A percentile compares a stretch with the other conserved stretches of the same genome.
phyloP scores from a whole-genome alignment of 108 stramenopile species.

The Licmophora abbreviata region DNA sequence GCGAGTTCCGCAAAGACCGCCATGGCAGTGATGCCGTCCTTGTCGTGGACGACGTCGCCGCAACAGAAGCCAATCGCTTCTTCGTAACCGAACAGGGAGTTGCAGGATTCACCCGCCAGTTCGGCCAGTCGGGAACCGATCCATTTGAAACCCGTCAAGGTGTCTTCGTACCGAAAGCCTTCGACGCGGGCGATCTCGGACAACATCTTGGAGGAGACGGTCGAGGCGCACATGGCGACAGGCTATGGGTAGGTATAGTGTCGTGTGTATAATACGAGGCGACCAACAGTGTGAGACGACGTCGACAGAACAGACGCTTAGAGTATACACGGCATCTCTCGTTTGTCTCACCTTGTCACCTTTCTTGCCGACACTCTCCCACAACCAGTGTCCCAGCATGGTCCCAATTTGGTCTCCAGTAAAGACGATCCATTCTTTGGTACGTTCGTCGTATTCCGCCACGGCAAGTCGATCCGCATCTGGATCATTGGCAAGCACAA shows the following conservation, averaged over 20 bases:
- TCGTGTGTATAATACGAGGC: not conserved
- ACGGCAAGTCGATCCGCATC: conserved; percentile 97
- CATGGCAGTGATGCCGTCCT: conserved; percentile 80
- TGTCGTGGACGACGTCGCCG: conserved; percentile 89
- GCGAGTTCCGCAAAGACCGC: conserved; percentile 86
- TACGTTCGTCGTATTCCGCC: conserved; percentile 63
- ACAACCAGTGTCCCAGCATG: conserved; percentile 88
- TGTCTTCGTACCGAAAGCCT: conserved; percentile 91
- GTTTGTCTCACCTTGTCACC: conserved; percentile 40
- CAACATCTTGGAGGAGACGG: conserved; percentile 92
- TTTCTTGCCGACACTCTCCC: conserved; percentile 59
- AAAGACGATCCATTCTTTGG: conserved; percentile 84
- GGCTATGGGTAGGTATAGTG: conserved; percentile 11
- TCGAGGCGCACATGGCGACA: conserved; percentile 89
- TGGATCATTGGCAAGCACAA: conserved; percentile 96
- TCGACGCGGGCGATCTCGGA: conserved; percentile 72
- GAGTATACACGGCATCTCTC: too few relatives aligned
- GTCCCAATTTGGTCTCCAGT: conserved; percentile 94
- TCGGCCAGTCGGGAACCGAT: conserved; percentile 70
- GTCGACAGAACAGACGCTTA: not conserved
- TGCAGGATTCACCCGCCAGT: conserved; percentile 62
- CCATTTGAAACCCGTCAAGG: conserved; percentile 96
- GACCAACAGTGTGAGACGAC: not conserved
- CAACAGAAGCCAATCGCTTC: conserved; percentile 95
- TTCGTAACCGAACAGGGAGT: conserved; percentile 88